phyloP scores from a whole-genome alignment of 2,329 filamentous ascomycete species.

The Botrytis medusae region DNA sequence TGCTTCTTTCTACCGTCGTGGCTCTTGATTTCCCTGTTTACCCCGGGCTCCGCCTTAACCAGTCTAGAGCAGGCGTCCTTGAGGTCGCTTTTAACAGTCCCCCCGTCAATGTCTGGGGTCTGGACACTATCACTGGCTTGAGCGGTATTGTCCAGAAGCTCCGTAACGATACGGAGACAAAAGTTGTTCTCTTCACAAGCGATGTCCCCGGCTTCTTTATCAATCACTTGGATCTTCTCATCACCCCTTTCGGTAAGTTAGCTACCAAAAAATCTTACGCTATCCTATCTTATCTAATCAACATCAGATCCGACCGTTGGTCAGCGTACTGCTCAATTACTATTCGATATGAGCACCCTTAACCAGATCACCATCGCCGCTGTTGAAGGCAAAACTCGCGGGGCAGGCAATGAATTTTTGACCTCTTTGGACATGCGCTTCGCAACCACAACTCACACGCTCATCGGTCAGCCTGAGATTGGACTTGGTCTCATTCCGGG shows the following conservation, averaged over 20 bases:
- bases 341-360: conserved; percentile 4
- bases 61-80: not conserved
- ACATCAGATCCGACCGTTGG: not conserved
- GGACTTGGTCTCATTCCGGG: not conserved
- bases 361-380: conserved; percentile 22
- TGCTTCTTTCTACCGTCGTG: not conserved
- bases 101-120: not conserved
- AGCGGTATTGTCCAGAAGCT: not conserved
- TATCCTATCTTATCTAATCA: not conserved
- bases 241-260: not conserved
- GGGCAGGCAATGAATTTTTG: conserved; percentile 22
- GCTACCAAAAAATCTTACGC: too few species aligned
- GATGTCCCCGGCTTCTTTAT: not conserved
- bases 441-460: conserved; percentile 15
- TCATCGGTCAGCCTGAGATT: conserved; percentile 12
- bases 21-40: not conserved
- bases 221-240: not conserved
- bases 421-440: conserved; percentile 26
- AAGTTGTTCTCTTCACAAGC: conserved; percentile 1
- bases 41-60: not conserved
- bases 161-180: not conserved
- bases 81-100: conserved; percentile 1
- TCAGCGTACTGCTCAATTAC: not conserved
- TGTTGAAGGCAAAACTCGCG: conserved; percentile 20
- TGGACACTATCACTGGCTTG: not conserved